Evolutionary conservation across 1,284 basidiomycete genomes (phyloP), one percentile per base, ranked within the genome.

Genomic region (Pseudozyma pruni): DNA sequence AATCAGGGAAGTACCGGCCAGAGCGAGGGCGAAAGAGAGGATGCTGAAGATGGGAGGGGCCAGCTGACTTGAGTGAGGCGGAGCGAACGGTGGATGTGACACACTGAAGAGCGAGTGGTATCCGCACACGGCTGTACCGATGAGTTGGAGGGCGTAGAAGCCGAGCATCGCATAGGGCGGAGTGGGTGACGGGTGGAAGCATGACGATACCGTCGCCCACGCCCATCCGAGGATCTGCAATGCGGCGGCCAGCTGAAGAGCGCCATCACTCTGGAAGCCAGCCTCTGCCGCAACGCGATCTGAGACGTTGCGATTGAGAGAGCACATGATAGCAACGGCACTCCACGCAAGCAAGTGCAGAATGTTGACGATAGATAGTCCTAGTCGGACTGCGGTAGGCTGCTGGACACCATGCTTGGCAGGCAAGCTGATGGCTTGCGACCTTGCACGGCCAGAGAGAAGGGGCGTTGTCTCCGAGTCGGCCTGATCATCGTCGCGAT

Each of bases 71-170:
- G 20, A 39, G n/a, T 53, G 40, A 6, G 45, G 44, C 11, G 54
- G 54, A 9, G 33, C 32, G 16, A 63, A 34, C 0, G 60, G 54
- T 16, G 54, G 44, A 29, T 63, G 54, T 0, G 48, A 34, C 4
- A 51, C 35, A 20, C 42, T 22, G 29, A 63, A 43, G 13, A 63
- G 39, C 33, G 60, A 63, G n/a, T 53, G 60, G 22, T 57, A 63
- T 40, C 22, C 49, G 4, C 41, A 29, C 0, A 57, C 35, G 10
- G 51, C 27, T 8, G 54, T 43, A 23, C 54, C 60, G 8, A 23
- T 35, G 1, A 63, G 32, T 29, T 66, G 42, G 4, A 54, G 16
- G 2, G 19, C 25, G 29, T 66, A 66, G 39, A 66, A 59, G 17
- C 31, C 27, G 7, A 66, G 51, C 4, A 66, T 37, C 3, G 43